Base-by-base conservation (phyloP, 495 filamentous ascomycete genomes). In the Aspergillus heteromorphus region DNA sequence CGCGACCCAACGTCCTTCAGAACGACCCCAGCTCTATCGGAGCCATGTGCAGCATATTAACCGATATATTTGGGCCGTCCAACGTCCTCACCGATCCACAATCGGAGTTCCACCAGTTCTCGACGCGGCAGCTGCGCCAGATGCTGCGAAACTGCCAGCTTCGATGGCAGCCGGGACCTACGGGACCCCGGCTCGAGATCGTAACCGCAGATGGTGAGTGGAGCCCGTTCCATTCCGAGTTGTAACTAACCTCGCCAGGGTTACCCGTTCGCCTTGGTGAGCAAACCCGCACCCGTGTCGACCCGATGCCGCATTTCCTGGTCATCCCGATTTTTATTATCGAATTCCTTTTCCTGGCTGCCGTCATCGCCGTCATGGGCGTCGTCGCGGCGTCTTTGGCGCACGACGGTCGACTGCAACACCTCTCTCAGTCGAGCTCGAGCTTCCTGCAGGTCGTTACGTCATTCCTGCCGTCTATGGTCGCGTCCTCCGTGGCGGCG, bases 41-140 rank as follows among this genome's bases (percentile, higher is more conserved):
- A 8, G 72, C 72, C 30, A 73, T 74, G 72, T 74, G 70, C 36
- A 73, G 70, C 55, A 69, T 74, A 31, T 57, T 68, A 1, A 66
- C 67, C n/a, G 67, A 74, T 36, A 43, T 74, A 0, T 69, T 74
- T 31, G 63, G 65, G 40, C 55, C 64, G 6, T 54, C 53, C 18
- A 73, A 72, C 51, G 56, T 74, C 23, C 61, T 74, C 1, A 59
- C 61, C 7, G 51, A 68, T 40, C 61, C 72, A 1, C 56, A 60
- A 6, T 52, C 40, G 11, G 72, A 70, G 20, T 68, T 72, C 23
- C 68, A 74, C 52, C 66, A 73, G 45, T 72, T 67, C 25, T 74
- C 72, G 11, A 74, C 72, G 0, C 64, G 70, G 0, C 68, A 70
- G 36, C 58, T 74, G 13, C 70, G 70, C 7, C 62, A 58, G 13